Conservation (phyloP, 2,329 filamentous ascomycete species). For the Penicillium verrucosum region DNA sequence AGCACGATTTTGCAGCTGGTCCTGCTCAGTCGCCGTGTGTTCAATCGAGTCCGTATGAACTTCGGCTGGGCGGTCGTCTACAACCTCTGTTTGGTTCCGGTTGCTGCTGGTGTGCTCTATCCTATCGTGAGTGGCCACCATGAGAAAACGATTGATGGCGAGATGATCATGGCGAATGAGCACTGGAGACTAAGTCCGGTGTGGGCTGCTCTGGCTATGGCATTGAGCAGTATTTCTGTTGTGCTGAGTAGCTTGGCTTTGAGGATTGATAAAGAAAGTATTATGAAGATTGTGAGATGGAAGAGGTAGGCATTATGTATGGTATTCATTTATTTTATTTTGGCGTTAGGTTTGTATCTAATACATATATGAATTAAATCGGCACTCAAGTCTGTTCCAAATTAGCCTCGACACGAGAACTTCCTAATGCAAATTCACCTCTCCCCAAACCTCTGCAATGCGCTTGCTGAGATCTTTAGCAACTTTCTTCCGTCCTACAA, state of each 20-base stretch:
- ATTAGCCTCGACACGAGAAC: background rate
- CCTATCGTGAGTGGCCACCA: constrained; percentile 49
- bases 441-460: constrained; percentile 70
- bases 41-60: constrained; percentile 76
- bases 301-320: constrained; percentile 1
- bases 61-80: constrained; percentile 84
- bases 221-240: constrained; percentile 84
- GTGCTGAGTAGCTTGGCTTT: constrained; percentile 76
- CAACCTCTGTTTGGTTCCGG: constrained; percentile 72
- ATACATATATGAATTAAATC: background rate
- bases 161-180: constrained; percentile 32
- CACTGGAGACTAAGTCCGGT: constrained; percentile 50
- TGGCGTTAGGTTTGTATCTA: background rate
- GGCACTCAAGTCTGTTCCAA: background rate
- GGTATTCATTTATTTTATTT: background rate
- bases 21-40: constrained; percentile 67
- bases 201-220: constrained; percentile 92
- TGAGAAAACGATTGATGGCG: constrained; percentile 31
- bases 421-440: constrained; percentile 15
- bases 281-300: constrained; percentile 19
- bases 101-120: constrained; percentile 78
- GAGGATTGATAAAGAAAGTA: constrained; percentile 45
- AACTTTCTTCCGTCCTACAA: constrained; percentile 68
- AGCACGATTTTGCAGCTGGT: constrained; percentile 69
- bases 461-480: constrained; percentile 63